Evolutionary conservation across 108 stramenopile genomes (phyloP).

Genomic region (Skeletonema menzelii): DNA sequence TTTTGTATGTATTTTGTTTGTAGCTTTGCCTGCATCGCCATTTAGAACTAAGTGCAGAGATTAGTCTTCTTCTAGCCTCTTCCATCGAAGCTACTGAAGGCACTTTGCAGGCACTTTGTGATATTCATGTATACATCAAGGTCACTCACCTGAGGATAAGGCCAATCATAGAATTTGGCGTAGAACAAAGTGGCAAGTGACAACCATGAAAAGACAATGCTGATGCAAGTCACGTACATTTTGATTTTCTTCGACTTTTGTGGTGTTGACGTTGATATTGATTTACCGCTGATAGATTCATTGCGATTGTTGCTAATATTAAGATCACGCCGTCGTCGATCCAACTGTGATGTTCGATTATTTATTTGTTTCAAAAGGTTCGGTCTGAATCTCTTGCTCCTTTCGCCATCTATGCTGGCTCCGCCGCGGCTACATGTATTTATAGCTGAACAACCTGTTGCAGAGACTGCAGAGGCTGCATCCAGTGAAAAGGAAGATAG

Average conservation of each 20-base stretch:
- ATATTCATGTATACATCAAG: too few species aligned
- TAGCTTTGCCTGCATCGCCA: too few species aligned
- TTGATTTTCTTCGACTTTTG: neutral
- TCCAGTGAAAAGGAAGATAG: neutral
- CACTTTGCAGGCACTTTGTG: too few species aligned
- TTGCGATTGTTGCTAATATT: neutral
- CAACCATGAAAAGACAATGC: slow-evolving; percentile 48
- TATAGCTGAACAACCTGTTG: neutral
- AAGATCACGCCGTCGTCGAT: neutral
- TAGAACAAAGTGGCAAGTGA: slow-evolving; percentile 55
- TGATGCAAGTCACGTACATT: slow-evolving; percentile 44
- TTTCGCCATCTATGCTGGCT: neutral
- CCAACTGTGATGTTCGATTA: neutral
- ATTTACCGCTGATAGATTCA: neutral
- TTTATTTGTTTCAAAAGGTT: neutral
- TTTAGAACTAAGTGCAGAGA: too few species aligned
- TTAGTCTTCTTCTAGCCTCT: too few species aligned
- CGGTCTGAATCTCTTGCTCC: neutral
- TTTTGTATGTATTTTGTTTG: too few species aligned
- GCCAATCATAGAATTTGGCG: slow-evolving; percentile 55
- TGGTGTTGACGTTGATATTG: neutral
- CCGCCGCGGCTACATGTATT: neutral
- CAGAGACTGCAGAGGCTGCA: neutral
- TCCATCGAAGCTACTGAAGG: too few species aligned
- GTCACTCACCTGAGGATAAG: slow-evolving; percentile 12